These are phyloP conservation scores for Cokeromyces recurvatus DNA, from an alignment of 371 early-diverging fungal genomes.

Conservation along the genomic window DNA sequence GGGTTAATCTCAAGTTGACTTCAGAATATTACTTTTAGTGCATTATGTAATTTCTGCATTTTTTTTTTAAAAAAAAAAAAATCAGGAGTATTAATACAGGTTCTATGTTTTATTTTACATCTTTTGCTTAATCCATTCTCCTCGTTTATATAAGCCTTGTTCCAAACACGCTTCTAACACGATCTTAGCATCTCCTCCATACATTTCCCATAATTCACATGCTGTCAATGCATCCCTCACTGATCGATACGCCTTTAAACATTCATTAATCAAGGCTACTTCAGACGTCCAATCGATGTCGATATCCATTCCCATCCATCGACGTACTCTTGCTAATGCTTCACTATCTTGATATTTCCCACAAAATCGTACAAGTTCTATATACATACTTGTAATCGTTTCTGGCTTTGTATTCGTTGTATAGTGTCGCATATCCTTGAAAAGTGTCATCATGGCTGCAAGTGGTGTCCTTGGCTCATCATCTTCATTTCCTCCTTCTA, in stretches of 20 bases:
- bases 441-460: conserved; percentile 26
- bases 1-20: too few species aligned
- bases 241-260: conserved; percentile 37
- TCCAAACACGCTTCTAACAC: conserved; percentile 13
- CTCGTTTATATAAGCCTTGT: too few species aligned
- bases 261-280: conserved; percentile 26
- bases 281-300: conserved; percentile 41
- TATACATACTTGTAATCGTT: conserved; percentile 38
- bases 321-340: conserved; percentile 35
- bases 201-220: conserved; percentile 34
- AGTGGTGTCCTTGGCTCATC: conserved; percentile 25
- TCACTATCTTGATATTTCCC: conserved; percentile 23
- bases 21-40: too few species aligned
- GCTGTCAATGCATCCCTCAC: conserved; percentile 23
- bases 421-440: conserved; percentile 44
- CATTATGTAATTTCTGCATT: too few species aligned
- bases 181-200: conserved; percentile 5
- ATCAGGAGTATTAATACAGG: background rate
- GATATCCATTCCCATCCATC: conserved; percentile 40
- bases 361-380: conserved; percentile 28
- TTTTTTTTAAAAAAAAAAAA: background rate
- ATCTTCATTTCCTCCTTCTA: conserved; percentile 14
- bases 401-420: too few species aligned
- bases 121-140: too few species aligned
- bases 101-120: too few species aligned